Evolutionary conservation across 805 yeast genomes (phyloP).

Genomic region (Teunomyces barrocoloradensis): DNA sequence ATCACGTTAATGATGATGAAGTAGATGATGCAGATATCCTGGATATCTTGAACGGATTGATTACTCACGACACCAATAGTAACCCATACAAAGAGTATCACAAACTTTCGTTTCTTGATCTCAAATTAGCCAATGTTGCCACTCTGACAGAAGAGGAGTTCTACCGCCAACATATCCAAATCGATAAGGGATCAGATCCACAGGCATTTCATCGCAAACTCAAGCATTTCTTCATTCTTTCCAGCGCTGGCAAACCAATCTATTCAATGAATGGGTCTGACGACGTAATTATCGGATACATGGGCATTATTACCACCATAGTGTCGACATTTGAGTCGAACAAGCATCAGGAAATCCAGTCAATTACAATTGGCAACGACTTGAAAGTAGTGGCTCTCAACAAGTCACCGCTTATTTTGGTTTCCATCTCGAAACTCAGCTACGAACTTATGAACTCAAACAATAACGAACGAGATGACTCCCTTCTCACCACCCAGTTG

Average conservation of each 20-base stretch:
- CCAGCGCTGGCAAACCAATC: conserved; percentile 86
- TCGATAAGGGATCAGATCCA: conserved; percentile 14
- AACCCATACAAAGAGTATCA: neutral
- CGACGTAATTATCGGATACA: conserved; percentile 61
- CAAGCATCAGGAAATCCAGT: conserved; percentile 37
- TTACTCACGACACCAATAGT: conserved; percentile 9
- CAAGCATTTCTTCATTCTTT: conserved; percentile 76
- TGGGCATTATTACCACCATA: conserved; percentile 80
- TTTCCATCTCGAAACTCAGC: conserved; percentile 57
- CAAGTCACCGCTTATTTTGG: conserved; percentile 66
- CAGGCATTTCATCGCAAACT: conserved; percentile 27
- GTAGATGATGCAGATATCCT: conserved; percentile 22
- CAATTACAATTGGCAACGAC: conserved; percentile 52
- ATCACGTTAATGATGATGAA: conserved; percentile 10
- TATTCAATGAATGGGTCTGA: conserved; percentile 76
- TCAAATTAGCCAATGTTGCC: neutral
- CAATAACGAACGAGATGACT: conserved; percentile 12
- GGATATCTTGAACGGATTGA: conserved; percentile 20
- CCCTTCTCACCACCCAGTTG: conserved; percentile 48
- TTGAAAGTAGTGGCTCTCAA: conserved; percentile 56
- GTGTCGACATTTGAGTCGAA: conserved; percentile 62
- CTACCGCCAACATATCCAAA: conserved; percentile 14
- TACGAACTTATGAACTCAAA: conserved; percentile 44
- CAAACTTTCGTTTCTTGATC: neutral
- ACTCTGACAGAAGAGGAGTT: conserved; percentile 10